Evolutionary conservation across 2,329 filamentous ascomycete genomes (phyloP).

Genomic region (Beauveria sp.): DNA sequence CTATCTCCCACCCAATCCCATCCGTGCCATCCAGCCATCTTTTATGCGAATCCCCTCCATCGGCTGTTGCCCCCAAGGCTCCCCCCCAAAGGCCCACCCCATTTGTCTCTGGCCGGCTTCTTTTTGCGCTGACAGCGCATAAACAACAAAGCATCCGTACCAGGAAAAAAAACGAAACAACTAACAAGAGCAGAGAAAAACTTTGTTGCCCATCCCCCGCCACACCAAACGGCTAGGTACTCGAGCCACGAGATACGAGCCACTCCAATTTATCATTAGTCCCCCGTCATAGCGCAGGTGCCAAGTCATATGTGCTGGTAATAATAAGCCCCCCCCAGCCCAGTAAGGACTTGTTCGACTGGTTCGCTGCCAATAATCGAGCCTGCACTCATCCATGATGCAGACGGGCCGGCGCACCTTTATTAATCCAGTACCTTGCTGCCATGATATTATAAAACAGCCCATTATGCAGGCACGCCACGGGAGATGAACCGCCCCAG

Average conservation of each 20-base stretch:
- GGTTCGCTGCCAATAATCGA: no score
- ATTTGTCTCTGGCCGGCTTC: background rate
- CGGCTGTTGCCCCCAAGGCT: background rate
- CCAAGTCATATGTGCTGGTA: background rate
- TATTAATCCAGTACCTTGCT: background rate
- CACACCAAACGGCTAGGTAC: background rate
- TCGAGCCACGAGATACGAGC: background rate
- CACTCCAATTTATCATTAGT: background rate
- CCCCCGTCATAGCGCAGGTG: background rate
- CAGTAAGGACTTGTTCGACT: no score
- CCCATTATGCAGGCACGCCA: background rate
- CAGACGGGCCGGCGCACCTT: no score
- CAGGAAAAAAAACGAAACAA: background rate
- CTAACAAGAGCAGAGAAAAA: background rate
- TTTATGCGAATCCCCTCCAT: background rate
- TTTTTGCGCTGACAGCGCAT: background rate
- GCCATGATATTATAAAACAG: background rate
- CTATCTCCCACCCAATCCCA: background rate
- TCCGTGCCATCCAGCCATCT: background rate
- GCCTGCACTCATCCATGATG: no score
- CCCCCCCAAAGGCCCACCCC: background rate
- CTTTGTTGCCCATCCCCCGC: background rate
- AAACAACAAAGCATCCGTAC: background rate
- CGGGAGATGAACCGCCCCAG: background rate
- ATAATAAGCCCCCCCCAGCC: no score